Conservation (phyloP, 2,329 filamentous ascomycete genomes). For the Fusarium sp. region DNA sequence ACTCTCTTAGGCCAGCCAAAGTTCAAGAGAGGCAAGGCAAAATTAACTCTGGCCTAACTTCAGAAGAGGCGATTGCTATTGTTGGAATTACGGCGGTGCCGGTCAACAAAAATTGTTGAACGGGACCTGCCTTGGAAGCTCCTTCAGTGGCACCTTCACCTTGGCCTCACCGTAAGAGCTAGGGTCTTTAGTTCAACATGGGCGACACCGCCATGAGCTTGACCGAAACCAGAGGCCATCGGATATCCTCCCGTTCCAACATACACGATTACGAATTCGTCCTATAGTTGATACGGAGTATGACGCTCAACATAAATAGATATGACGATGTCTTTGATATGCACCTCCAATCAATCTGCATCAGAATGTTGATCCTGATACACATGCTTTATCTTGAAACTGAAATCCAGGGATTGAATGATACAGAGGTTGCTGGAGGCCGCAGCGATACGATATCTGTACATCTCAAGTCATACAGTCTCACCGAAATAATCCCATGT, state of each 20-base stretch:
- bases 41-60: not conserved
- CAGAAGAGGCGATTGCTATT: constrained; percentile 32
- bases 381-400: constrained; percentile 25
- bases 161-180: constrained; percentile 34
- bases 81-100: constrained; percentile 34
- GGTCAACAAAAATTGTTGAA: constrained; percentile 40
- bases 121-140: constrained; percentile 20
- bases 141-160: constrained; percentile 37
- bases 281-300: constrained; percentile 13
- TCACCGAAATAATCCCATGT: not conserved
- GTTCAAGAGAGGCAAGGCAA: constrained; percentile 9
- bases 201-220: constrained; percentile 24
- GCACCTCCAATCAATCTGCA: constrained; percentile 19
- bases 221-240: constrained; percentile 23
- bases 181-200: constrained; percentile 22
- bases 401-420: not conserved
- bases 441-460: constrained; percentile 6
- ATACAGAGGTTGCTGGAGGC: not conserved
- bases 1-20: not conserved
- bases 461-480: not conserved
- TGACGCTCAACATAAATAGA: constrained; percentile 39
- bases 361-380: constrained; percentile 1
- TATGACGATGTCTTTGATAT: not conserved
- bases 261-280: constrained; percentile 24
- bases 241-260: constrained; percentile 7